These are phyloP conservation scores for Dianthus caryophyllus DNA, from an alignment of 148 eudicot genomes.

Conservation along the genomic window DNA sequence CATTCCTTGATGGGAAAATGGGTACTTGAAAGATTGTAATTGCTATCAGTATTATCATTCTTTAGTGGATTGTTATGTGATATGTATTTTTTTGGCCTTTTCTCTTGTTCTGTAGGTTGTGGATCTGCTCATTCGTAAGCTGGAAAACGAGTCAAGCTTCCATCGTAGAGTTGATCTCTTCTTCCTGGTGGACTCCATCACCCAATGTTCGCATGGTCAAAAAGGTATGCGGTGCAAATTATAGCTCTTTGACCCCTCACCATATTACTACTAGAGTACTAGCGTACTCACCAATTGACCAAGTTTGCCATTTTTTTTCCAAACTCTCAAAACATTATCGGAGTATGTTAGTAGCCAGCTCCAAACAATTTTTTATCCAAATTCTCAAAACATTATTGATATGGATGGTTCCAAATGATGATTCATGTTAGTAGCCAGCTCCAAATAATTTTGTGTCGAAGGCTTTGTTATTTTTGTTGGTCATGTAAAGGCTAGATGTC, in stretches of 20 bases:
- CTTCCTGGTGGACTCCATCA: slow-evolving; percentile 92
- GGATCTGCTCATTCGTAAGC: slow-evolving; percentile 75
- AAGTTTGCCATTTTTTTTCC: not conserved
- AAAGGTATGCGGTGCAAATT: slow-evolving; percentile 46
- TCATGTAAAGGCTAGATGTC: not conserved
- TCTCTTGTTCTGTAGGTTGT: slow-evolving; percentile 53
- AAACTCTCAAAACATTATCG: too few relatives aligned
- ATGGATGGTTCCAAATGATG: too few relatives aligned
- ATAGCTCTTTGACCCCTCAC: not conserved
- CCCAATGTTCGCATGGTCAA: slow-evolving; percentile 88
- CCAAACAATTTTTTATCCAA: too few relatives aligned
- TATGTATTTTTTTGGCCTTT: not conserved
- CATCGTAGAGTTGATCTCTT: slow-evolving; percentile 91
- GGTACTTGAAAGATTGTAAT: too few relatives aligned
- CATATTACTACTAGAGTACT: not conserved
- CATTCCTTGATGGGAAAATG: not conserved
- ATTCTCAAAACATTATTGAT: too few relatives aligned
- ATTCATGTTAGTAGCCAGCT: too few relatives aligned
- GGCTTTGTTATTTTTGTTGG: not conserved
- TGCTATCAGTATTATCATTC: too few relatives aligned
- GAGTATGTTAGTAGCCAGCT: too few relatives aligned
- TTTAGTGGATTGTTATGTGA: too few relatives aligned
- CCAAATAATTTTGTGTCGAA: too few relatives aligned
- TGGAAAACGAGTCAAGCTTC: slow-evolving; percentile 70
- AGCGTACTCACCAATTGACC: not conserved